Base-by-base conservation (phyloP, 2,329 filamentous ascomycete species). In the Apiospora marii region DNA sequence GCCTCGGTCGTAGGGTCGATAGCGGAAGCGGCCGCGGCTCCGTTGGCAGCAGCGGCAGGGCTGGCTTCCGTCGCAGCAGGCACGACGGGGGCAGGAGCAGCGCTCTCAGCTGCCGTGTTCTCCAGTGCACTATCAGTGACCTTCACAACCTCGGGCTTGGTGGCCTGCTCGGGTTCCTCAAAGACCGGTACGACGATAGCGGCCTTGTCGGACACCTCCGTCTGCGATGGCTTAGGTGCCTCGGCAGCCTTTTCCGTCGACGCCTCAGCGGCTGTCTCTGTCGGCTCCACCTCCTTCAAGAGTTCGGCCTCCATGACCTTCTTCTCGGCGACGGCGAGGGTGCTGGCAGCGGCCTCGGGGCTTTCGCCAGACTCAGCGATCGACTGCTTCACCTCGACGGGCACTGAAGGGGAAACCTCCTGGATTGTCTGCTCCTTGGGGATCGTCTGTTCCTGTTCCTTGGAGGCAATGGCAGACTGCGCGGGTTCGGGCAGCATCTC, bases 281-380 rank as follows among this genome's bases (percentile, higher is more conserved):
- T 71, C 16, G 82, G 80, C 81, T 88, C 86, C 74, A 91, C 87
- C 81, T 93, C 89, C 75, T 90, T 87, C 68, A 95, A 85, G 12
- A 97, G 86, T 83, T 97, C 92, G 37, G 89, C 82, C 84, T 97
- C 94, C 6, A 95, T 87, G 13, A 86, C 87, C 81, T 89, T 90
- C 89, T 96, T 96, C 77, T 95, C 93, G 74, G 88, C 84, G 8
- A 96, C 93, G 24, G 91, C 92, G 71, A 87, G 87, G 1, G 90
- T 85, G 81, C 91, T 92, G 71, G 89, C 88, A 48, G 92, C 89
- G 46, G 94, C 94, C 83, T 96, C 94, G 12, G 93, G 92, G 74
- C 85, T 86, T 78, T 87, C 81, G 71, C 90, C 88, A 30, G 92
- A 88, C 78, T 88, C 85, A 51, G 83, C 79, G 68, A 91, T 87